A percentile compares a stretch with the other conserved stretches of the same genome.
Evolutionary conservation across 371 early-diverging fungal genomes (phyloP).

Genomic region (Gilbertella persicaria): DNA sequence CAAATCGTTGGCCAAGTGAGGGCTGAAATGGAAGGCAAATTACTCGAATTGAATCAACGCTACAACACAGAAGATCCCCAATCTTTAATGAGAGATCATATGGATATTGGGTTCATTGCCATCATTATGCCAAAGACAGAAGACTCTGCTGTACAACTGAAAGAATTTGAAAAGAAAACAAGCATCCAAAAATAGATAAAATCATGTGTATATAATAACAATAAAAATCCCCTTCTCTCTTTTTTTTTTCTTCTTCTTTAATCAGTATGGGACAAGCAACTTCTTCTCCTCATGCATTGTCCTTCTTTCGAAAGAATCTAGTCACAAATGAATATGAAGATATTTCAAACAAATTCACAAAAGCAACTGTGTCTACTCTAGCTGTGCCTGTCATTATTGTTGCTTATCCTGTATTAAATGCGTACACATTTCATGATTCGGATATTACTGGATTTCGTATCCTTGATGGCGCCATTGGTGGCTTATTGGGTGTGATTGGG

Average conservation of each 20-base stretch:
- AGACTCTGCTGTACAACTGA: conserved; percentile 26
- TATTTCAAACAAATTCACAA: conserved; percentile 39
- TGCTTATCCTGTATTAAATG: conserved; percentile 50
- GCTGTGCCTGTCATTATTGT: conserved; percentile 50
- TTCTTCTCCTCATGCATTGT: conserved; percentile 25
- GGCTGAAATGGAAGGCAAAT: conserved; percentile 44
- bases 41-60: conserved; percentile 44
- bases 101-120: conserved; percentile 46
- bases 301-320: conserved; percentile 22
- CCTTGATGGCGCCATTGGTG: conserved; percentile 49
- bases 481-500: conserved; percentile 48
- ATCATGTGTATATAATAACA: background rate
- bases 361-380: conserved; percentile 42
- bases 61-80: conserved; percentile 22
- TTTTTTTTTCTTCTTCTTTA: conserved; percentile 2
- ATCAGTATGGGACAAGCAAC: conserved; percentile 44
- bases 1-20: conserved; percentile 20
- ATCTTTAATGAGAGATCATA: conserved; percentile 24
- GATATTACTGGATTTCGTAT: conserved; percentile 44
- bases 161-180: conserved; percentile 24
- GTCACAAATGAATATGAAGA: conserved; percentile 40
- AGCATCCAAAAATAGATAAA: conserved; percentile 13
- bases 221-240: conserved; percentile 6
- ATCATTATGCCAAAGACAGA: conserved; percentile 42
- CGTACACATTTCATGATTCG: conserved; percentile 42